Evolutionary conservation across 768 basidiomycete species (phyloP).

Genomic region (Clavulina sp.): DNA sequence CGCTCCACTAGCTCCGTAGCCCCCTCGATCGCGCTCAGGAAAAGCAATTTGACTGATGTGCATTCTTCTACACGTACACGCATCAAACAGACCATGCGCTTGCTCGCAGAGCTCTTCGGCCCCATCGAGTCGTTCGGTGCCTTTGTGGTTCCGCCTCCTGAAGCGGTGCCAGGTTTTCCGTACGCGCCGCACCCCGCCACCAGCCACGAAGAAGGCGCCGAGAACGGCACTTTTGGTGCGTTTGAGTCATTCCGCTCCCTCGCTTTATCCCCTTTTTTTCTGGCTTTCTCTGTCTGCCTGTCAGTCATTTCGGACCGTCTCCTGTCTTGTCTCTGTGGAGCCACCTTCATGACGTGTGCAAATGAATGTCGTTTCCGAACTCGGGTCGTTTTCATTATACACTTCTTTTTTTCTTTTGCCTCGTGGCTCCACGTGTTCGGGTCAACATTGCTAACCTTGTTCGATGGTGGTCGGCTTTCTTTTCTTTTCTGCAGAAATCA

Average conservation of each 20-base stretch:
- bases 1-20: too few relatives aligned
- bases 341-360: too few relatives aligned
- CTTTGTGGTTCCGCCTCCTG: neutral
- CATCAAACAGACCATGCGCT: constrained; percentile 13
- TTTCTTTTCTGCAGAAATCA: constrained; percentile 49
- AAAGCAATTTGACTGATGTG: neutral
- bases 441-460: too few relatives aligned
- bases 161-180: neutral
- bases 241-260: neutral
- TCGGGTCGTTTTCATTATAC: too few relatives aligned
- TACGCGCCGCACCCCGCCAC: constrained; percentile 3
- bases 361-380: too few relatives aligned
- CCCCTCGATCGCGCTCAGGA: too few relatives aligned
- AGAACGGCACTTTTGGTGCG: neutral
- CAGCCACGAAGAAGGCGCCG: neutral
- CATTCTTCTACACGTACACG: neutral
- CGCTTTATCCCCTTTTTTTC: neutral
- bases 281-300: too few relatives aligned
- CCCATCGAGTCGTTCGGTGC: constrained; percentile 36
- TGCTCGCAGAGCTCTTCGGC: constrained; percentile 44
- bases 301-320: too few relatives aligned
- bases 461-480: constrained; percentile 28
- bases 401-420: too few relatives aligned
- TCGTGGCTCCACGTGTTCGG: too few relatives aligned
- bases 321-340: too few relatives aligned